These are phyloP conservation scores for Irpex lacteus DNA, from an alignment of 1,284 basidiomycete genomes.

Conservation along the genomic window DNA sequence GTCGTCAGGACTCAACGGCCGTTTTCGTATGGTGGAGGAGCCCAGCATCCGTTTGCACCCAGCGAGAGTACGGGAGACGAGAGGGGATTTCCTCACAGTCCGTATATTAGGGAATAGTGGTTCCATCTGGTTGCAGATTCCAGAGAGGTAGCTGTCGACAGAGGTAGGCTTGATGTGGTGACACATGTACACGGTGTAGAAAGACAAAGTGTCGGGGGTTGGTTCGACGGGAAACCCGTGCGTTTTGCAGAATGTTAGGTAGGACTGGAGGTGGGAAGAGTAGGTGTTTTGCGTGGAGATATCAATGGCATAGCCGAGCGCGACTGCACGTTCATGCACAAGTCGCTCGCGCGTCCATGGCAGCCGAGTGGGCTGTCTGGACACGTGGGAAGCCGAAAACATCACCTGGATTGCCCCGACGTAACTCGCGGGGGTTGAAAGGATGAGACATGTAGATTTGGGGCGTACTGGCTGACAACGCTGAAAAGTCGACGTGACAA, in stretches of 20 bases:
- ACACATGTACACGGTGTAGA: conserved; percentile 38
- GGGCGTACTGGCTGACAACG: conserved; percentile 9
- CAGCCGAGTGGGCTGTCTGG: conserved; percentile 26
- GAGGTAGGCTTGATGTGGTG: conserved; percentile 36
- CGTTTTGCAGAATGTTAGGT: conserved; percentile 33
- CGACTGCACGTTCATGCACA: conserved; percentile 28
- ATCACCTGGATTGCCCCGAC: conserved; percentile 27
- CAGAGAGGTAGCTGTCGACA: conserved; percentile 37
- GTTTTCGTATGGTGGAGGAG: conserved; percentile 23
- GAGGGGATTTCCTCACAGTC: conserved; percentile 13
- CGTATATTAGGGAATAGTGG: conserved; percentile 34
- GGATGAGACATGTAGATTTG: conserved; percentile 22
- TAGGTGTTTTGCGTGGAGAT: conserved; percentile 27
- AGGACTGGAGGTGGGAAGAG: conserved; percentile 34
- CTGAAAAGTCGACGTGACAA: conserved; percentile 22
- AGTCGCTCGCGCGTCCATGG: conserved; percentile 34
- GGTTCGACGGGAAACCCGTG: conserved; percentile 33
- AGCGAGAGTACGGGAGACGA: conserved; percentile 31
- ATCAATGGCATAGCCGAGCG: conserved; percentile 33
- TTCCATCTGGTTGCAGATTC: conserved; percentile 38
- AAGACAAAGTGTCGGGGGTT: conserved; percentile 31
- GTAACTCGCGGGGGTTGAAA: conserved; percentile 21
- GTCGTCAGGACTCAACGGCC: conserved; percentile 22
- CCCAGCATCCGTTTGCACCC: conserved; percentile 27
- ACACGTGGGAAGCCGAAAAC: conserved; percentile 16